Percentiles rank a stretch among this genome's conserved stretches.
Conservation (phyloP, 1,139 yeast species). For the Yamadazyma atmosphaerica region DNA sequence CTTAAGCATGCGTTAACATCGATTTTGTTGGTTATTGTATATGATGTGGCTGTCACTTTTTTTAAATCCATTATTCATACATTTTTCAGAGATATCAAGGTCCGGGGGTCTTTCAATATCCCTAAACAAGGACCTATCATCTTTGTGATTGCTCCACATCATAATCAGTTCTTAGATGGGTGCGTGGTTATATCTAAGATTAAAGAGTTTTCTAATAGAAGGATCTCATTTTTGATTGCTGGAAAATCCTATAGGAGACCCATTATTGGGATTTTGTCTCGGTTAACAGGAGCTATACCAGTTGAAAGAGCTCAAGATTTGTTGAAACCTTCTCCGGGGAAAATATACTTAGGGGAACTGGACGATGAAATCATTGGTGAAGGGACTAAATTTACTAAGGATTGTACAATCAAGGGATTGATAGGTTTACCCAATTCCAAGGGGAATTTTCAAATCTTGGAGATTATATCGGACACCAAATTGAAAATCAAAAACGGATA, state of each 20-base stretch:
- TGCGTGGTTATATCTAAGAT: slow-evolving; percentile 42
- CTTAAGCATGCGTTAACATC: background rate
- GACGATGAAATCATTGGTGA: slow-evolving; percentile 39
- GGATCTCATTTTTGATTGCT: slow-evolving; percentile 62
- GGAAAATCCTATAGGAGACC: slow-evolving; percentile 55
- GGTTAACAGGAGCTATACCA: slow-evolving; percentile 63
- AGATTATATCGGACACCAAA: slow-evolving; percentile 54
- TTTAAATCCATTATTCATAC: slow-evolving; percentile 40
- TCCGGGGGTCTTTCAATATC: slow-evolving; percentile 41
- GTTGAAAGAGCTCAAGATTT: slow-evolving; percentile 76
- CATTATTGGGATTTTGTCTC: slow-evolving; percentile 58
- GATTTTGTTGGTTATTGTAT: slow-evolving; percentile 17
- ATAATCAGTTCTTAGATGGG: slow-evolving; percentile 47
- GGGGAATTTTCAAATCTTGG: slow-evolving; percentile 58
- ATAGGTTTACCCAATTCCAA: slow-evolving; percentile 61
- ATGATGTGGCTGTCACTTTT: slow-evolving; percentile 38
- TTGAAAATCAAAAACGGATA: slow-evolving; percentile 34
- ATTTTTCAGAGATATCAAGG: slow-evolving; percentile 43
- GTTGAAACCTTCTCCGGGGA: slow-evolving; percentile 47
- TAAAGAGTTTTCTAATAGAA: slow-evolving; percentile 37
- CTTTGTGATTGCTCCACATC: slow-evolving; percentile 50
- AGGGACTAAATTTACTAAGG: slow-evolving; percentile 49
- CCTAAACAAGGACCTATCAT: slow-evolving; percentile 42
- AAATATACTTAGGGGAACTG: slow-evolving; percentile 33
- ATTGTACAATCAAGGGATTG: slow-evolving; percentile 52